Evolutionary conservation across 768 basidiomycete genomes (phyloP).

Genomic region (Peribolospora baueri): DNA sequence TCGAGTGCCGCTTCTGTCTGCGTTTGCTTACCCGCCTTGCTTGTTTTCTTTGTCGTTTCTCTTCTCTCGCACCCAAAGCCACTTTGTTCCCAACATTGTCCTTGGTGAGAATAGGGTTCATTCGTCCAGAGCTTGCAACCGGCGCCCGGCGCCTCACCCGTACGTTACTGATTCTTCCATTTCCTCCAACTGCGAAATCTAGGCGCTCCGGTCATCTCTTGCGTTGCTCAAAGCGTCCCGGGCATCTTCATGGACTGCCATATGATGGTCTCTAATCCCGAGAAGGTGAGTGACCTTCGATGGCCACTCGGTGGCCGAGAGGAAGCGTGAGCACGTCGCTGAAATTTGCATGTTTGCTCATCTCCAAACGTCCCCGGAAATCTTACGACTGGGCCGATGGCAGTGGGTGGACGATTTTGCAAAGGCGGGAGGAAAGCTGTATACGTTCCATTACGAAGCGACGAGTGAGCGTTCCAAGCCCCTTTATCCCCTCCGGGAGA

Average conservation of each 20-base stretch:
- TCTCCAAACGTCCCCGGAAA: no score
- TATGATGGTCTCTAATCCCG: slow-evolving; percentile 96
- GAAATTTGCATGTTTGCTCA: no score
- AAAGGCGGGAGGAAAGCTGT: slow-evolving; percentile 76
- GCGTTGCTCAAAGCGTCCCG: slow-evolving; percentile 62
- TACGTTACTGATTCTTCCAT: not conserved
- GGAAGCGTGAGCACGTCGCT: no score
- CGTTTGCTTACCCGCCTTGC: slow-evolving; percentile 3
- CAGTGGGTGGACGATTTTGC: slow-evolving; percentile 96
- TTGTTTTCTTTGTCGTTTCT: not conserved
- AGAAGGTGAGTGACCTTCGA: slow-evolving; percentile 33
- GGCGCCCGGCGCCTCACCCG: not conserved
- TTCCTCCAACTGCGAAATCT: not conserved
- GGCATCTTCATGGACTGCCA: slow-evolving; percentile 99
- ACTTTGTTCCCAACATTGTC: slow-evolving; percentile 96
- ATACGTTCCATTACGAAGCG: slow-evolving; percentile 93
- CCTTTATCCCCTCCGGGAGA: not conserved
- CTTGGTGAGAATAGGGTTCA: slow-evolving; percentile 38
- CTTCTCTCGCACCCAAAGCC: slow-evolving; percentile 25
- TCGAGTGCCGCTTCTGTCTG: not conserved
- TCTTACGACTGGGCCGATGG: no score
- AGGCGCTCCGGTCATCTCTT: slow-evolving; percentile 73
- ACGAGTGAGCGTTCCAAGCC: slow-evolving; percentile 25
- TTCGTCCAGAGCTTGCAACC: not conserved
- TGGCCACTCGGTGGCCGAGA: not conserved